Base-by-base conservation (phyloP, 2,329 filamentous ascomycete genomes). In the Metarhizium rileyi region DNA sequence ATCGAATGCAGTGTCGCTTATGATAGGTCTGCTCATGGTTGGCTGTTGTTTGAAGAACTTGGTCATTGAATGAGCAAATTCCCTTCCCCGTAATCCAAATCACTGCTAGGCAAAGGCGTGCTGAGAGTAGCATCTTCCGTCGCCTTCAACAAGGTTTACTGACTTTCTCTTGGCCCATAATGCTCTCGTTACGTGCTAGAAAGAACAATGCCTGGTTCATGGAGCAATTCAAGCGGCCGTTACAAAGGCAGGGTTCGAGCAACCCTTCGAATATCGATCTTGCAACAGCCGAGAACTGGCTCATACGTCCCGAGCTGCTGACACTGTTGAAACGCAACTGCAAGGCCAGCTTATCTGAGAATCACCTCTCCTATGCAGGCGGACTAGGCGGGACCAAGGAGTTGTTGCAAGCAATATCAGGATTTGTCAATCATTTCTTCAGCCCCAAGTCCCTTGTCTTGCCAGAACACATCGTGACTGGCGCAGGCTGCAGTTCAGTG, bases 241-340 rank as follows among this genome's bases (percentile, higher is more conserved):
- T 51, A 5, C 18, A 42, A 27, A 38, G 49, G 9, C 45, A 48
- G 22, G 45, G 45, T 8, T 48, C 45, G 16, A 44, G 41, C 2
- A 28, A 23, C 27, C 4, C n/a, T 14, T 38, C 38, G 8, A 45
- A 30, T 20, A 48, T 51, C 30, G 41, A 51, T 36, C 47, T 51
- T 18, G 49, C 49, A 3, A 51, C 46, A 6, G 49, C 49, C 14
- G 49, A 51, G 30, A 51, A 51, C 14, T 51, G 49, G 49, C 40
- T 48, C 16, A 48, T 51, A 20, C 46, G 49, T 4, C 49, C 45
- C 3, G 46, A 51, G 38, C 14, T 51, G 5, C 41, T 51, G 16
- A 6, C 28, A 14, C 41, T 51, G 12, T 18, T 51, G n/a, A 51
- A 48, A 20, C 20, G 18, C 22, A 51, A 44, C 23, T 41, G 23